A percentile compares a stretch with the other conserved stretches of the same genome.
Evolutionary conservation across 225 moss, liverwort and hornwort genomes (phyloP).

Genomic region (Bryum argenteum): DNA sequence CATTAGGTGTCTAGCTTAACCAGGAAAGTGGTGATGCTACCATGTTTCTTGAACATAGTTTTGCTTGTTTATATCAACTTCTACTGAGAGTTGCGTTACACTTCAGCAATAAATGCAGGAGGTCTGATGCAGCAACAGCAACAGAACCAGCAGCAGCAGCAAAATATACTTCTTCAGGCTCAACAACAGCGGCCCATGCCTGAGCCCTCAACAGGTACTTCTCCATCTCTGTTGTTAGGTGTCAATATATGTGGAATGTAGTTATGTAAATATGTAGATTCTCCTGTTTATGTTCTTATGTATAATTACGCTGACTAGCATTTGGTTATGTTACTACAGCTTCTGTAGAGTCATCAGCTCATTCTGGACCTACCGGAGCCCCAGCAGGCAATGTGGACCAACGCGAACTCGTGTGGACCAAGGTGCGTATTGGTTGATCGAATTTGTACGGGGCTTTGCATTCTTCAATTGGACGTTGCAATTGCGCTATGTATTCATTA

Average conservation of each 20-base stretch:
- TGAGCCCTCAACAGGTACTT: conserved; percentile 74
- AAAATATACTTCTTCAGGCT: conserved; percentile 54
- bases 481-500: conserved; percentile 17
- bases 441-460: conserved; percentile 16
- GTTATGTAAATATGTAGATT: too few species aligned
- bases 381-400: conserved; percentile 52
- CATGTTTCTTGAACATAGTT: not conserved
- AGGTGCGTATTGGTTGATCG: conserved; percentile 33
- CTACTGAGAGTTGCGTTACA: conserved; percentile 9
- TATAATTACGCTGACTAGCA: conserved; percentile 20
- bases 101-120: conserved; percentile 40
- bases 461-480: conserved; percentile 14
- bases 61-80: conserved; percentile 5
- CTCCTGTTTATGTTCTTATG: conserved; percentile 5
- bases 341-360: conserved; percentile 59
- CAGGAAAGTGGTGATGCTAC: conserved; percentile 1
- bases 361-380: conserved; percentile 52
- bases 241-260: conserved; percentile 5
- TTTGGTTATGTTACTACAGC: conserved; percentile 35
- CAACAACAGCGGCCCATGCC: conserved; percentile 85
- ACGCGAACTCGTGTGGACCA: conserved; percentile 55
- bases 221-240: conserved; percentile 5
- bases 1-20: conserved; percentile 11
- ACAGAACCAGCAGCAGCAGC: conserved; percentile 55
- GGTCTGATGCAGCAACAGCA: conserved; percentile 51